Evolutionary conservation across 805 yeast genomes (phyloP), one percentile per base, ranked within the genome.

Genomic region (Candida adriatica): DNA sequence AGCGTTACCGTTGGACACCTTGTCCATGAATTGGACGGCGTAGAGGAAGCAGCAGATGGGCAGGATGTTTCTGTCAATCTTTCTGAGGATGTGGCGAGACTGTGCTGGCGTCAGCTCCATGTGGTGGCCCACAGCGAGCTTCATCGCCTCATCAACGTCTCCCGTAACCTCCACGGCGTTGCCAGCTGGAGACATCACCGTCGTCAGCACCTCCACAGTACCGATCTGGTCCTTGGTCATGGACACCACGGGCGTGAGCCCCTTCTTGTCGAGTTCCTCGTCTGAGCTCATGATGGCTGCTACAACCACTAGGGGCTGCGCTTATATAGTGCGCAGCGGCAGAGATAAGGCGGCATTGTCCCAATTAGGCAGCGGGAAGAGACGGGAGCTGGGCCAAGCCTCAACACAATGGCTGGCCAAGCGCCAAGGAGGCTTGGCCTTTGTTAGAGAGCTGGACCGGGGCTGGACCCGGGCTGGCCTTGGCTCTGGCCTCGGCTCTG

Each of bases 11-110:
- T 60, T 64, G 4, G 79, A 58, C 11, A 58, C 52, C 45, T 76
- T 76, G 53, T 76, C 84, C 74, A 75, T 68, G 39, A 61, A 70
- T 50, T 73, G 80, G 13, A 65, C 51, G 13, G 69, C 62, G 50
- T 70, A 68, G n/a, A 70, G 43, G 16, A 64, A 34, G 41, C 70
- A 64, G 54, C 74, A 56, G 26, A 73, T 30, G 2, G 80, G 75
- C 42, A 70, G 52, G 39, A 75, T 38, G 37, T 49, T 62, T n/a
- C 63, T 25, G 45, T 75, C 80, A 16, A 73, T 64, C 42, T 74
- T 75, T 41, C 73, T 46, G 36, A 58, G 43, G 25, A 66, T 44
- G 33, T 43, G 51, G 28, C 45, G 48, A 23, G 53, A 62, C 30
- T 47, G 57, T 43, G 47, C 55, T 29, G 48, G 49, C 6, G 52